These are phyloP conservation scores for Coemansia sp. DNA, from an alignment of 192 early-diverging fungal species.

Conservation along the genomic window DNA sequence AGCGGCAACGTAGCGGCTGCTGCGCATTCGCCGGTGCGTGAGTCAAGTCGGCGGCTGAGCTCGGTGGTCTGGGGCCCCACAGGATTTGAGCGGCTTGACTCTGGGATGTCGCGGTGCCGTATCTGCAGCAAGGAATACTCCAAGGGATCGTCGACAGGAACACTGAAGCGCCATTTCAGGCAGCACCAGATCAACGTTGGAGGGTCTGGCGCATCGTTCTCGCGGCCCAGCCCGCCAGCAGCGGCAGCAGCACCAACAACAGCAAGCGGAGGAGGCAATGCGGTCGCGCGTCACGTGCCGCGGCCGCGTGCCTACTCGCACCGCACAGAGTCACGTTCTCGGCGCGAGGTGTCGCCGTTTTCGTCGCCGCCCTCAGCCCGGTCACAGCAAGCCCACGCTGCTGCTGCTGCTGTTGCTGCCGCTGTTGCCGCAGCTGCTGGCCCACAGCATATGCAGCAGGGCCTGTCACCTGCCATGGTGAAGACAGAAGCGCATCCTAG, in stretches of 20 bases:
- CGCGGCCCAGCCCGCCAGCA: slow-evolving; percentile 34
- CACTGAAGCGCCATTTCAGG: slow-evolving; percentile 55
- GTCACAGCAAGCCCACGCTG: not conserved
- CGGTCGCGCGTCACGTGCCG: slow-evolving; percentile 4
- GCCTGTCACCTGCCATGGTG: not conserved
- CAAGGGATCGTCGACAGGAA: slow-evolving; percentile 55
- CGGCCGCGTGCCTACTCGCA: slow-evolving; percentile 55
- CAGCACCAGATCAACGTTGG: slow-evolving; percentile 52
- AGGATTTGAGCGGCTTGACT: slow-evolving; percentile 55
- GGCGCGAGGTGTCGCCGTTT: slow-evolving; percentile 47
- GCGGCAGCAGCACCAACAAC: not conserved
- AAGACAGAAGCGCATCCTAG: not conserved
- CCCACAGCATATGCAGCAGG: not conserved
- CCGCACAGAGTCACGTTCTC: slow-evolving; percentile 33
- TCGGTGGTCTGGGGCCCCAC: slow-evolving; percentile 56
- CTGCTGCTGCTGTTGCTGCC: not conserved
- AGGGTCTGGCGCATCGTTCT: slow-evolving; percentile 17
- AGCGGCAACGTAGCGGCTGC: not conserved
- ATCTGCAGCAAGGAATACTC: slow-evolving; percentile 58
- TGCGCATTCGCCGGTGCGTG: slow-evolving; percentile 55
- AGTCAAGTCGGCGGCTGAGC: slow-evolving; percentile 55
- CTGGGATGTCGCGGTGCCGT: slow-evolving; percentile 55
- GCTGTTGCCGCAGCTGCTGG: not conserved
- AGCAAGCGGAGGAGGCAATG: not conserved
- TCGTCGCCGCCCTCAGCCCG: slow-evolving; percentile 9